Percentiles rank a stretch among this genome's conserved stretches.
phyloP scores from a whole-genome alignment of 345 rosid genomes.

The Citropsis articulata region DNA sequence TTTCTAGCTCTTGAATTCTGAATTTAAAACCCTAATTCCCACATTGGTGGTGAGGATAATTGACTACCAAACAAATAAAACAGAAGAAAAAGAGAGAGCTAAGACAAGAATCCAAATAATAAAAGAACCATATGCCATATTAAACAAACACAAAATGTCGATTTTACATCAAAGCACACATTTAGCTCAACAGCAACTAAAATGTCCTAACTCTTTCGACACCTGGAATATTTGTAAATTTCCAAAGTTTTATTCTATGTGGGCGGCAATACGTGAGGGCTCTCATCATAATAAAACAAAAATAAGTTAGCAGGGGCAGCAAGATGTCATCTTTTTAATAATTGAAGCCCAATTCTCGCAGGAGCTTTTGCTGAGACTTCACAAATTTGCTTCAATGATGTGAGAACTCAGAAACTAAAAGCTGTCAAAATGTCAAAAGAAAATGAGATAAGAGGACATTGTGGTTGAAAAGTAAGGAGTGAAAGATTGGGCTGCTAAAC shows the following conservation, averaged over 20 bases:
- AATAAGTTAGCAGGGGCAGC: constrained; percentile 16
- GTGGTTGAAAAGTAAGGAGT: background rate
- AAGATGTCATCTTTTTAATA: background rate
- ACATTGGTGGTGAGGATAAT: background rate
- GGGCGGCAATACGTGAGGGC: background rate
- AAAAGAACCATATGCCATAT: background rate
- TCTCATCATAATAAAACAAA: background rate
- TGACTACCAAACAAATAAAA: background rate
- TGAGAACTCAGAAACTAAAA: constrained; percentile 3
- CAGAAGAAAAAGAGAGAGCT: no score
- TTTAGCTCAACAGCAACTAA: background rate
- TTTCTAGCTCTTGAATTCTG: background rate
- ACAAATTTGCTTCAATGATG: background rate
- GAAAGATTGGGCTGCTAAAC: background rate
- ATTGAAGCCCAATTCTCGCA: background rate
- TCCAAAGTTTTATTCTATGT: constrained; percentile 12
- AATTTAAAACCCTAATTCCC: background rate
- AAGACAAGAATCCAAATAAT: background rate
- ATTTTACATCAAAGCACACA: background rate
- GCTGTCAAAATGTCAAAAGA: constrained; percentile 10
- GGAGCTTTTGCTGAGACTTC: constrained; percentile 16
- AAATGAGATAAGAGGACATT: background rate
- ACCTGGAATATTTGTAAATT: constrained; percentile 7
- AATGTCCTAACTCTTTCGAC: background rate
- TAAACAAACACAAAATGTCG: background rate